phyloP scores from a whole-genome alignment of 306 rosid genomes.

The Prinsepia uniflora region DNA sequence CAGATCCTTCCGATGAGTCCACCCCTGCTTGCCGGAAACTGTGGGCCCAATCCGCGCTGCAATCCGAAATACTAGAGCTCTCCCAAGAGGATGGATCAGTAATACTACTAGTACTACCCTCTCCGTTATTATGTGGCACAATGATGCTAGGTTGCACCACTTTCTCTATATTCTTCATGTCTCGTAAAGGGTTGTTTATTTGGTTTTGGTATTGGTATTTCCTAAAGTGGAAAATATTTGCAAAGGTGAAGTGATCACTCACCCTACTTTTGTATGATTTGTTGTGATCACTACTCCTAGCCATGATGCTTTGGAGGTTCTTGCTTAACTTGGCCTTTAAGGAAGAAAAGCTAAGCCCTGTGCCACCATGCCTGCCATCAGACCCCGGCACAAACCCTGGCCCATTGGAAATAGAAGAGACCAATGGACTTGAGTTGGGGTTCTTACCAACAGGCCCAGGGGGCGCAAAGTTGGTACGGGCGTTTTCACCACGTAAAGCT shows the following conservation, averaged over 20 bases:
- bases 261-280: conserved; percentile 72
- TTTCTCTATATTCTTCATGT: conserved; percentile 47
- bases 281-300: conserved; percentile 44
- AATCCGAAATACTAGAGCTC: conserved; percentile 47
- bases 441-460: background rate
- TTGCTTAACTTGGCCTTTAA: conserved; percentile 71
- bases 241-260: conserved; percentile 79
- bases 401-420: conserved; percentile 5
- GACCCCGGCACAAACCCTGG: conserved; percentile 12
- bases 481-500: conserved; percentile 72
- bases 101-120: background rate
- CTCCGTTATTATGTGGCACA: conserved; percentile 47
- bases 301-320: conserved; percentile 73
- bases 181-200: conserved; percentile 16
- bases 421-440: conserved; percentile 15
- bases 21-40: conserved; percentile 43
- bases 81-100: conserved; percentile 44
- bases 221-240: conserved; percentile 63
- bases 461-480: conserved; percentile 67
- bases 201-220: conserved; percentile 44
- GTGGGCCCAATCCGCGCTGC: conserved; percentile 49
- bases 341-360: conserved; percentile 53
- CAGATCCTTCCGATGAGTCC: conserved; percentile 49
- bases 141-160: conserved; percentile 81
- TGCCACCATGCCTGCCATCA: conserved; percentile 22